phyloP scores from a whole-genome alignment of 148 eudicot genomes.

The Pouteria glomerata region DNA sequence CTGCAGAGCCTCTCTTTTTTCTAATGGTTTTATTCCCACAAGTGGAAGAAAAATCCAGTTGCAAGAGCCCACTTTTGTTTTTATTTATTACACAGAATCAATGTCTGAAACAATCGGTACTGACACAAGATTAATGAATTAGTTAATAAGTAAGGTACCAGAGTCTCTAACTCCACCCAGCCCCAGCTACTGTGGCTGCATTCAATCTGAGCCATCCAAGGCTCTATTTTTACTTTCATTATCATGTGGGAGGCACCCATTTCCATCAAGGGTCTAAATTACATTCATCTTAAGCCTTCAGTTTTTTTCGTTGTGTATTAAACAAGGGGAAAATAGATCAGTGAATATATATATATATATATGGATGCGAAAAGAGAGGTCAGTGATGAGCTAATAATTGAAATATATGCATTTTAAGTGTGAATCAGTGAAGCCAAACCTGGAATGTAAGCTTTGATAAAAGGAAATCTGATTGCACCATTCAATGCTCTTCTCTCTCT shows the following conservation, averaged over 20 bases:
- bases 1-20: constrained; percentile 14
- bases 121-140: constrained; percentile 1
- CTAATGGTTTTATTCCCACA: constrained; percentile 6
- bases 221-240: too few relatives aligned
- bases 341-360: too few relatives aligned
- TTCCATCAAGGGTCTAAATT: too few relatives aligned
- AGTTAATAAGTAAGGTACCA: too few relatives aligned
- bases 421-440: neutral
- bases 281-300: too few relatives aligned
- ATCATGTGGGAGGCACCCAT: too few relatives aligned
- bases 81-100: constrained; percentile 9
- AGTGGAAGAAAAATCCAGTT: constrained; percentile 12
- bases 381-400: neutral
- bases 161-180: too few relatives aligned
- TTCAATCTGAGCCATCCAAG: neutral
- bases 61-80: constrained; percentile 12
- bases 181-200: neutral
- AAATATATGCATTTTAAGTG: neutral
- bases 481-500: constrained; percentile 5
- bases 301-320: too few relatives aligned
- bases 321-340: neutral
- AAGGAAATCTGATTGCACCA: constrained; percentile 9
- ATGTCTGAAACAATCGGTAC: constrained; percentile 14
- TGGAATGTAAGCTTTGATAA: neutral
- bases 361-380: neutral